These are phyloP conservation scores for Ailanthus altissimus DNA, from an alignment of 345 rosid species.

Conservation along the genomic window DNA sequence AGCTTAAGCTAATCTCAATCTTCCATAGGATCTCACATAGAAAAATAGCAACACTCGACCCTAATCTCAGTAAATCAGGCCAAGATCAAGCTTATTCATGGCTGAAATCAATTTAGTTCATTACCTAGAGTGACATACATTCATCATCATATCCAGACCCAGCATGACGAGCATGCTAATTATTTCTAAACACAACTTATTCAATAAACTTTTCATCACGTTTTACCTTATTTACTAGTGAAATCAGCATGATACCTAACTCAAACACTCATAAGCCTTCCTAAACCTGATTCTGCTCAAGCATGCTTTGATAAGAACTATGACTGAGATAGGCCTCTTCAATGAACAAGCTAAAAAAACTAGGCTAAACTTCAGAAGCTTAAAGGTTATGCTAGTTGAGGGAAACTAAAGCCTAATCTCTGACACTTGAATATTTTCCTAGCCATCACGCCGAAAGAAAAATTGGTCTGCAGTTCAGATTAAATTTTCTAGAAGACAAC, in stretches of 20 bases:
- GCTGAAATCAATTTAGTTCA: neutral
- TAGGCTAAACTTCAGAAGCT: neutral
- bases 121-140: neutral
- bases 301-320: neutral
- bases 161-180: neutral
- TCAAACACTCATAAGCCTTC: neutral
- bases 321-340: neutral
- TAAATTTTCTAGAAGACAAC: neutral
- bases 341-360: neutral
- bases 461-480: neutral
- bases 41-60: neutral
- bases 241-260: neutral
- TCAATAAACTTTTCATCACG: neutral
- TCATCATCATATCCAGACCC: neutral
- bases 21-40: neutral
- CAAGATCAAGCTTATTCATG: constrained; percentile 2
- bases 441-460: neutral
- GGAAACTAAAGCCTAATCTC: constrained; percentile 7
- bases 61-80: neutral
- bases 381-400: neutral
- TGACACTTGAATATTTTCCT: neutral
- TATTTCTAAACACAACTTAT: neutral
- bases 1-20: neutral
- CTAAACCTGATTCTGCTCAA: neutral
- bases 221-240: neutral